A percentile compares a stretch with the other conserved stretches of the same genome.
phyloP scores from a whole-genome alignment of 2,329 filamentous ascomycete genomes.

The Exophiala xenobiotica region DNA sequence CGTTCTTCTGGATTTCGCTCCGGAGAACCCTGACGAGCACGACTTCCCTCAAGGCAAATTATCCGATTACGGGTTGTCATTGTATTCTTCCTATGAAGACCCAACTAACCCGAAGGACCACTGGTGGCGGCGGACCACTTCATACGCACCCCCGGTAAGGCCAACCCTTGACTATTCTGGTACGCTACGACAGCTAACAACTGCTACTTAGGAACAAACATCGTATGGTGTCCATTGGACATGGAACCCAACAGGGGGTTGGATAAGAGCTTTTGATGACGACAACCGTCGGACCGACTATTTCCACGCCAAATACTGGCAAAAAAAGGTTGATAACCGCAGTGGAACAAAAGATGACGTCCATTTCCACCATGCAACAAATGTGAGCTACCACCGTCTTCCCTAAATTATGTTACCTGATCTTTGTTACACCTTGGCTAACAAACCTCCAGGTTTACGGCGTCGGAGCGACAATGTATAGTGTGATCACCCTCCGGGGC shows the following conservation, averaged over 20 bases:
- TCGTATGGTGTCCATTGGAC: constrained; percentile 15
- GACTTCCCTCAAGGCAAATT: constrained; percentile 12
- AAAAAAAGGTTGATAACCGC: neutral
- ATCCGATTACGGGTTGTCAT: constrained; percentile 14
- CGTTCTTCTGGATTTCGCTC: constrained; percentile 62
- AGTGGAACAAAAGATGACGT: neutral
- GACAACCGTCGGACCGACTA: neutral
- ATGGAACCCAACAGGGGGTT: constrained; percentile 15
- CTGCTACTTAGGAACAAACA: constrained; percentile 17
- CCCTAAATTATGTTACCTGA: neutral
- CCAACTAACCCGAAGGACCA: constrained; percentile 10
- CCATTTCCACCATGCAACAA: constrained; percentile 9
- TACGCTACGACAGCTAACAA: constrained; percentile 4
- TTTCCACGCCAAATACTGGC: constrained; percentile 1
- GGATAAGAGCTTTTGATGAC: constrained; percentile 2
- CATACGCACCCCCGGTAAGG: constrained; percentile 15
- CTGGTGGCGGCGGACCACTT: constrained; percentile 9
- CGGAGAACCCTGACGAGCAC: constrained; percentile 5
- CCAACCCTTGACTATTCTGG: neutral
- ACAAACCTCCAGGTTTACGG: constrained; percentile 13
- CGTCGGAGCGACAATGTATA: constrained; percentile 15
- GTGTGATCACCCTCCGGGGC: constrained; percentile 7
- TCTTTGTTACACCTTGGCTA: neutral
- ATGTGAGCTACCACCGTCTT: constrained; percentile 3
- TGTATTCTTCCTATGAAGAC: constrained; percentile 1